Evolutionary conservation across 495 filamentous ascomycete genomes (phyloP).

Genomic region (Neurospora sp.): DNA sequence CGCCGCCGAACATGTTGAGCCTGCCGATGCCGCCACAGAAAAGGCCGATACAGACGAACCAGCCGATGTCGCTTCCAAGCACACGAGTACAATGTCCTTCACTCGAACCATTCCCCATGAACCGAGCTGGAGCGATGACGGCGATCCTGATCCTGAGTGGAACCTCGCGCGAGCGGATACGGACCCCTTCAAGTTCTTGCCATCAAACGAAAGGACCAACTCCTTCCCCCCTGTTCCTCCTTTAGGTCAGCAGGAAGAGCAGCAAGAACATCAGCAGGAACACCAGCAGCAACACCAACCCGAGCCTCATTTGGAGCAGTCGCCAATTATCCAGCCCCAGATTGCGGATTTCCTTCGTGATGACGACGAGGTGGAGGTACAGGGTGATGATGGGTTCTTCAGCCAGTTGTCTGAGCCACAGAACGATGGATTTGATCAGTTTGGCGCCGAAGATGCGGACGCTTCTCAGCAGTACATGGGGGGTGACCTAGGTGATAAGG

Average conservation of each 20-base stretch:
- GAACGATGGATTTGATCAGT: conserved; percentile 16
- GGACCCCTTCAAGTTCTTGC: conserved; percentile 47
- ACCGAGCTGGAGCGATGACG: conserved; percentile 45
- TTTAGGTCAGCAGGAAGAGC: conserved; percentile 29
- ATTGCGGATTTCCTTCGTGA: conserved; percentile 14
- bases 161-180: conserved; percentile 36
- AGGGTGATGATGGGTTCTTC: conserved; percentile 7
- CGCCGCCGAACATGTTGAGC: conserved; percentile 17
- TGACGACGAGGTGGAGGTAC: conserved; percentile 24
- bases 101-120: conserved; percentile 42
- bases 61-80: conserved; percentile 28
- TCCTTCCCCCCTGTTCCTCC: conserved; percentile 51
- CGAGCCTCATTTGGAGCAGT: conserved; percentile 14
- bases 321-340: conserved; percentile 7
- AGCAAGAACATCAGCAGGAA: conserved; percentile 27
- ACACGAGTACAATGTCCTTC: conserved; percentile 42
- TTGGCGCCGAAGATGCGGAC: conserved; percentile 7
- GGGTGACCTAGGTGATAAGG: conserved; percentile 27
- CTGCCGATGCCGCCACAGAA: conserved; percentile 12
- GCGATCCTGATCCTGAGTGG: conserved; percentile 43
- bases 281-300: conserved; percentile 30
- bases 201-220: conserved; percentile 45
- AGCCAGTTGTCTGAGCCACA: conserved; percentile 13
- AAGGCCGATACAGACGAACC: conserved; percentile 10
- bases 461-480: conserved; percentile 19